Evolutionary conservation across 1,284 basidiomycete genomes (phyloP).

Genomic region (Naganishia sp.): DNA sequence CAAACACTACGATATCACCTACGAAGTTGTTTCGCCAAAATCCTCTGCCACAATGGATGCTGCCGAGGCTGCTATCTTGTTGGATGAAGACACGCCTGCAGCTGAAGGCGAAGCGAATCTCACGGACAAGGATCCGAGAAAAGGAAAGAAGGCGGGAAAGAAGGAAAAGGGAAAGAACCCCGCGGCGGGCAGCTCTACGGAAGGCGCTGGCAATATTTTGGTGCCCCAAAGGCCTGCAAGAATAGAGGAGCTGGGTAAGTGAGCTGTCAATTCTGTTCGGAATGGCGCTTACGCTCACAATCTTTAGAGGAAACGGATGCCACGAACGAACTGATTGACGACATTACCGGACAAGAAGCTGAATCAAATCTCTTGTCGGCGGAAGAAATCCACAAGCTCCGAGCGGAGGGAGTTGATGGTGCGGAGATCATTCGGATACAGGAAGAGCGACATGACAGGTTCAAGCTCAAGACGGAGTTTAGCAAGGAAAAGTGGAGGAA

Average conservation of each 20-base stretch:
- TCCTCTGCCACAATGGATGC: constrained; percentile 16
- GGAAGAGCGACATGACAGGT: constrained; percentile 86
- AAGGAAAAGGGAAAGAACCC: constrained; percentile 42
- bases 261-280: background rate
- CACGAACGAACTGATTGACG: constrained; percentile 79
- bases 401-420: constrained; percentile 47
- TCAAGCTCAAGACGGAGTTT: constrained; percentile 89
- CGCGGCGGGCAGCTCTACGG: constrained; percentile 12
- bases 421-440: constrained; percentile 91
- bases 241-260: constrained; percentile 38
- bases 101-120: constrained; percentile 13
- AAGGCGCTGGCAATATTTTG: constrained; percentile 29
- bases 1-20: constrained; percentile 56
- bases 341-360: constrained; percentile 25
- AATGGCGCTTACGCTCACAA: background rate
- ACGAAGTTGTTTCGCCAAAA: constrained; percentile 49
- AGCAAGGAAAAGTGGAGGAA: constrained; percentile 96
- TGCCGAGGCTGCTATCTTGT: constrained; percentile 17
- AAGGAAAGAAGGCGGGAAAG: constrained; percentile 42
- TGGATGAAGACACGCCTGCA: constrained; percentile 22
- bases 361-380: constrained; percentile 39
- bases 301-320: constrained; percentile 79
- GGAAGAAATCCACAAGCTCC: constrained; percentile 74
- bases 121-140: constrained; percentile 28
- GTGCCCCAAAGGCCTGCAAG: constrained; percentile 33